Conservation (phyloP, 2,329 filamentous ascomycete genomes). For the Alternaria metachromatica region DNA sequence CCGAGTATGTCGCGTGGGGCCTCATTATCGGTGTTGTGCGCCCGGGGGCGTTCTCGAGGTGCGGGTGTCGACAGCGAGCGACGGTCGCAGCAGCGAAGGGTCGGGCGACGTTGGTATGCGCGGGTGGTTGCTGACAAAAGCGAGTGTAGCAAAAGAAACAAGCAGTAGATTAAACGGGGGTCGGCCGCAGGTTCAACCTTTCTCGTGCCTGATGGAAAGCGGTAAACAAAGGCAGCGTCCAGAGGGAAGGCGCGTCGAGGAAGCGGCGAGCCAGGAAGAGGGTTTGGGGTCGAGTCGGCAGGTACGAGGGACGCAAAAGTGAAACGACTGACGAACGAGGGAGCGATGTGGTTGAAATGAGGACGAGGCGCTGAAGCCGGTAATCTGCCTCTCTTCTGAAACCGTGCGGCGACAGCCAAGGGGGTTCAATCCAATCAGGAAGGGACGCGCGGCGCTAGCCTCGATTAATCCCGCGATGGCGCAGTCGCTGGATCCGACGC, state of each 20-base stretch:
- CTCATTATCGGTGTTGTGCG: conserved; percentile 40
- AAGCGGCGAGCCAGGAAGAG: background rate
- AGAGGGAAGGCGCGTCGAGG: background rate
- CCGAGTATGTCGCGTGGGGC: conserved; percentile 42
- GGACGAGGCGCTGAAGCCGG: conserved; percentile 26
- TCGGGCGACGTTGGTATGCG: background rate
- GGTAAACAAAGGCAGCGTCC: conserved; percentile 16
- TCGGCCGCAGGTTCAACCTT: conserved; percentile 47
- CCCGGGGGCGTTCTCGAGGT: conserved; percentile 36
- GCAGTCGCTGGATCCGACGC: conserved; percentile 18
- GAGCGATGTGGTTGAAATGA: conserved; percentile 25
- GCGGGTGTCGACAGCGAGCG: conserved; percentile 20
- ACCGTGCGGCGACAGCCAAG: conserved; percentile 28
- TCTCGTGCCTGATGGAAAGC: conserved; percentile 33
- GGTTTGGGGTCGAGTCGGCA: background rate
- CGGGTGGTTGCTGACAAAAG: conserved; percentile 12
- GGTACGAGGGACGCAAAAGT: conserved; percentile 27
- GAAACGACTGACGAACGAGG: conserved; percentile 46
- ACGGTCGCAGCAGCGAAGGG: background rate
- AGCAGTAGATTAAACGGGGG: conserved; percentile 35
- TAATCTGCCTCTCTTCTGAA: conserved; percentile 35
- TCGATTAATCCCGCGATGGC: conserved; percentile 6
- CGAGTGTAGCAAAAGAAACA: background rate
- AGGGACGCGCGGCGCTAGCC: conserved; percentile 38
- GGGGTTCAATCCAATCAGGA: conserved; percentile 34